phyloP scores from a whole-genome alignment of 306 rosid genomes.

The Lupinus albus region DNA sequence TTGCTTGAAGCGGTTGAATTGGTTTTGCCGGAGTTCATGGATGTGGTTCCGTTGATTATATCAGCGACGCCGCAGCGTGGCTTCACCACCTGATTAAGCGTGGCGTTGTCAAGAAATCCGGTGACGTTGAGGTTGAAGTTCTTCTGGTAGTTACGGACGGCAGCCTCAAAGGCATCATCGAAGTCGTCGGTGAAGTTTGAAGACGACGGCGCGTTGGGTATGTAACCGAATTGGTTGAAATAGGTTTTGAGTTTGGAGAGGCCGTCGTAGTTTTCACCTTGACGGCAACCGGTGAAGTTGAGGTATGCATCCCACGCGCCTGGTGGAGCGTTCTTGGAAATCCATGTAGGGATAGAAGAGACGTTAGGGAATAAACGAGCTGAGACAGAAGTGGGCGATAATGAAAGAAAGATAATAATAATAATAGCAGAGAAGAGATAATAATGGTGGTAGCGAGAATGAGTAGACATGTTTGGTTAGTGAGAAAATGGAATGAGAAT shows the following conservation, averaged over 20 bases:
- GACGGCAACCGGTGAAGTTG: constrained; percentile 58
- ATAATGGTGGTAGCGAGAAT: background rate
- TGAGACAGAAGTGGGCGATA: constrained; percentile 44
- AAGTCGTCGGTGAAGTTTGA: constrained; percentile 65
- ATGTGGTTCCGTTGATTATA: constrained; percentile 61
- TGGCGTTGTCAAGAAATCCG: constrained; percentile 62
- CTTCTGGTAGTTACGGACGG: constrained; percentile 62
- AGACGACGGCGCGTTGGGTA: constrained; percentile 46
- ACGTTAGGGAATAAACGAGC: constrained; percentile 74
- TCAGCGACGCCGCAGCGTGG: constrained; percentile 83
- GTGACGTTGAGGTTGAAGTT: constrained; percentile 87
- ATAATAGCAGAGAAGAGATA: constrained; percentile 17
- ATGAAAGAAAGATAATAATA: constrained; percentile 9
- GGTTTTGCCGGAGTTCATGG: constrained; percentile 71
- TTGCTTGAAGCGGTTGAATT: constrained; percentile 11
- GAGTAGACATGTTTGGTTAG: constrained; percentile 41
- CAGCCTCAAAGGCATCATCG: constrained; percentile 58
- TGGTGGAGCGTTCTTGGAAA: constrained; percentile 13
- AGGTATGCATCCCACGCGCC: constrained; percentile 66
- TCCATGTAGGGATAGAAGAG: constrained; percentile 54
- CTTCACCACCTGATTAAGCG: constrained; percentile 48
- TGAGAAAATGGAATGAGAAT: background rate
- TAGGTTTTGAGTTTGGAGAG: constrained; percentile 66
- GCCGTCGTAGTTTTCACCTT: constrained; percentile 54
- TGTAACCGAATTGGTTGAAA: constrained; percentile 74